Percentiles rank a stretch among this genome's conserved stretches.
Conservation (phyloP, 2,329 filamentous ascomycete species). For the Fonsecaea nubica region DNA sequence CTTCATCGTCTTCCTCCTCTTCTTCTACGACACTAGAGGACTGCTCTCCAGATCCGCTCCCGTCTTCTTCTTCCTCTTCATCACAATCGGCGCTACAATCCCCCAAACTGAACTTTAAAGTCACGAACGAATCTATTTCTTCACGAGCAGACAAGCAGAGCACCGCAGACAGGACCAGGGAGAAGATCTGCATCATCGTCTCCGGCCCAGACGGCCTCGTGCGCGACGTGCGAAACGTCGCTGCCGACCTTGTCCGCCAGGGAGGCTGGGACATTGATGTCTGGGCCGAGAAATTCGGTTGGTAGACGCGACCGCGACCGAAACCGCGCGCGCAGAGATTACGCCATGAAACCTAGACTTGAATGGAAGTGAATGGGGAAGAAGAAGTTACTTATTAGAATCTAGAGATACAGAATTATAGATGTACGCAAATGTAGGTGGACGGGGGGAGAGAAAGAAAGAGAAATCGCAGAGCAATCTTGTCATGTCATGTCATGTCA, state of each 20-base stretch:
- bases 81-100: constrained; percentile 18
- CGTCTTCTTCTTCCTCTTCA: background rate
- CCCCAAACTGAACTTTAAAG: background rate
- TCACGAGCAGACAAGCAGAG: background rate
- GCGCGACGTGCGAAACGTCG: constrained; percentile 64
- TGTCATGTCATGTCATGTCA: too few relatives aligned
- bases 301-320: constrained; percentile 53
- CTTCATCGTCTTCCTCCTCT: constrained; percentile 46
- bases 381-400: background rate
- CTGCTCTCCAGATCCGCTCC: background rate
- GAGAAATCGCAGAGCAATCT: too few relatives aligned
- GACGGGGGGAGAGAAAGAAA: background rate
- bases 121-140: background rate
- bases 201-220: constrained; percentile 70
- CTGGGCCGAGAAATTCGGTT: constrained; percentile 71
- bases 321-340: too few relatives aligned
- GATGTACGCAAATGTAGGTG: background rate
- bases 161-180: background rate
- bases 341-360: background rate
- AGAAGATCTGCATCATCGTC: constrained; percentile 60
- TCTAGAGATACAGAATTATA: background rate
- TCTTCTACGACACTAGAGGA: constrained; percentile 13
- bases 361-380: background rate
- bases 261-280: constrained; percentile 60
- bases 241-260: constrained; percentile 55